Base-by-base conservation (phyloP, 495 filamentous ascomycete genomes). In the Sphaerosporella brunnea region DNA sequence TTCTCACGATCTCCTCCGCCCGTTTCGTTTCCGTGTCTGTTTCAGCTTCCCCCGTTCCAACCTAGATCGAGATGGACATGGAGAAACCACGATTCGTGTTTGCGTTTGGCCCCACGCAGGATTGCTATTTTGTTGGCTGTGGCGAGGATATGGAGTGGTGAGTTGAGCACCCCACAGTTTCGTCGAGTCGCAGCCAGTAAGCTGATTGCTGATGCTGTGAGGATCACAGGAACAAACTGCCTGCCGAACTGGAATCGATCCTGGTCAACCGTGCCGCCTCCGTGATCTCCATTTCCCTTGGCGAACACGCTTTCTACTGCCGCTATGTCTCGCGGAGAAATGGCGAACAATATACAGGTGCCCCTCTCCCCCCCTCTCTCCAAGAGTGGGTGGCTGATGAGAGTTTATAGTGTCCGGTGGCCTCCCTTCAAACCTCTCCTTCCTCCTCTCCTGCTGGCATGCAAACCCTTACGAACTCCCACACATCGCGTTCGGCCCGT, bases 121-220 rank as follows among this genome's bases (percentile, higher is more conserved):
- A 48, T 35, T 38, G 34, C 15, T 48, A 23, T 25, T 48, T 48
- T n/a, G 39, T 48, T 23, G 35, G 45, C 35, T 38, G 45, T 25
- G 45, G 45, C 16, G 23, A 37, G 3, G 32, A 21, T 9, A 48
- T 48, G 45, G 20, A 18, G 23, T 48, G 45, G 45, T 48, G 19
- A 30, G 32, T 5, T n/a, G 2, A 15, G 1, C 24, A 2, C 19
- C 18, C 36, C 8, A 39, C n/a, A n/a, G n/a, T n/a, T n/a, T n/a
- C n/a, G n/a, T n/a, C n/a, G 36, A 39, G 36, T 39, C 5, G 18
- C 5, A 20, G 36, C 36, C 15, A 15, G 15, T 20, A 39, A n/a
- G n/a, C n/a, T n/a, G n/a, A n/a, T n/a, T n/a, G n/a, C n/a, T n/a
- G n/a, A n/a, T n/a, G n/a, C n/a, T n/a, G n/a, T 21, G 40, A 23